Percentiles rank a stretch among this genome's conserved stretches.
Evolutionary conservation across 768 basidiomycete genomes (phyloP).

Genomic region (Lactarius indigo): DNA sequence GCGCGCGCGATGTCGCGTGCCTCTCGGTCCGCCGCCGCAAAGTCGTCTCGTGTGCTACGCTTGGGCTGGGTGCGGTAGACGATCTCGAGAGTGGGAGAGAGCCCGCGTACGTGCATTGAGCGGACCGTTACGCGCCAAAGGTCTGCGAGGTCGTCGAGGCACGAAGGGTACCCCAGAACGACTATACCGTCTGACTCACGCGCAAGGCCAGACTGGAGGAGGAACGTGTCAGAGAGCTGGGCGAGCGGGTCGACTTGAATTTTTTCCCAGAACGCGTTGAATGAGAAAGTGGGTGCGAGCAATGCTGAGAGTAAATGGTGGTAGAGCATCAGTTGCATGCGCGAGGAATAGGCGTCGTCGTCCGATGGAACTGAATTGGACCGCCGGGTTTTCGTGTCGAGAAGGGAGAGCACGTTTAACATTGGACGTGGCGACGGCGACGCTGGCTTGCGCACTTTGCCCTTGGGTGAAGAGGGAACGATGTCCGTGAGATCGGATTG

Average conservation of each 20-base stretch:
- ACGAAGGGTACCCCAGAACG: constrained; percentile 20
- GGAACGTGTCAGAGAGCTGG: constrained; percentile 50
- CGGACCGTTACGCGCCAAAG: constrained; percentile 33
- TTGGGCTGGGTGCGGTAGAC: constrained; percentile 43
- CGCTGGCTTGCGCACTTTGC: background rate
- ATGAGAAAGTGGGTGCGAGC: constrained; percentile 45
- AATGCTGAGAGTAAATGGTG: constrained; percentile 57
- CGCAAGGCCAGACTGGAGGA: constrained; percentile 32
- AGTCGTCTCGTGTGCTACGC: background rate
- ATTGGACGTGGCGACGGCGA: background rate
- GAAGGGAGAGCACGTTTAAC: constrained; percentile 40
- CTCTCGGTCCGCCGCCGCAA: constrained; percentile 31
- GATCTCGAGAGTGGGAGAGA: constrained; percentile 44
- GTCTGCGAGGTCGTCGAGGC: constrained; percentile 33
- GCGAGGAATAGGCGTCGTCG: constrained; percentile 54
- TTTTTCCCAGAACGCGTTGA: constrained; percentile 48
- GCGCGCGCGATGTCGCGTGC: constrained; percentile 44
- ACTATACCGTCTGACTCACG: background rate
- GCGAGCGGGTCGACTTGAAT: constrained; percentile 42
- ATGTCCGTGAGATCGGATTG: constrained; percentile 28
- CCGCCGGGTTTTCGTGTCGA: constrained; percentile 71
- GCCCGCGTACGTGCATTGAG: constrained; percentile 30
- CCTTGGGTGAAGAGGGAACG: constrained; percentile 20
- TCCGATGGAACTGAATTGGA: constrained; percentile 48
- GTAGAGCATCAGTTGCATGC: constrained; percentile 78